Percentiles rank a stretch among this genome's conserved stretches.
These are phyloP conservation scores for Epichloe glyceriae DNA, from an alignment of 2,329 filamentous ascomycete genomes.

Conservation along the genomic window DNA sequence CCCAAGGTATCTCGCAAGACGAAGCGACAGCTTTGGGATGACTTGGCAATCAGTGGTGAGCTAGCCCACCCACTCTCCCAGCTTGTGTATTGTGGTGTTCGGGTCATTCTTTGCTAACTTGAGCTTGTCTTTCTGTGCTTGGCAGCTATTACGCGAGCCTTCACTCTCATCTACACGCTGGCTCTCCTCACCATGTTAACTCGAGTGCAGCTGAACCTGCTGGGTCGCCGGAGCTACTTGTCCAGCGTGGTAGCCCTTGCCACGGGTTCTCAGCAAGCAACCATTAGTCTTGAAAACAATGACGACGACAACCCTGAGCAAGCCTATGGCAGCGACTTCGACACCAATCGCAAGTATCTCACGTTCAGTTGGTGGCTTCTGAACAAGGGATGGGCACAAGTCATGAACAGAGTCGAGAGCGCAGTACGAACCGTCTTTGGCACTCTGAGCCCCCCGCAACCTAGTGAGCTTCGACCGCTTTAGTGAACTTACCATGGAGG, in stretches of 20 bases:
- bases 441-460: conserved; percentile 77
- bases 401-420: conserved; percentile 69
- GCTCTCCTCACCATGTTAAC: conserved; percentile 84
- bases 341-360: conserved; percentile 87
- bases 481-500: conserved; percentile 66
- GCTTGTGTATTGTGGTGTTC: too few species aligned
- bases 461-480: conserved; percentile 72
- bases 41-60: conserved; percentile 89
- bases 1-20: conserved; percentile 49
- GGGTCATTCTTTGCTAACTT: background rate
- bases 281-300: conserved; percentile 83
- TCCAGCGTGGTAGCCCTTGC: conserved; percentile 90
- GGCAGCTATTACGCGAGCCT: conserved; percentile 68
- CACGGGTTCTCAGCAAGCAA: conserved; percentile 56
- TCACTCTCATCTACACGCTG: conserved; percentile 85
- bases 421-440: conserved; percentile 86
- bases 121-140: background rate
- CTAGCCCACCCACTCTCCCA: conserved; percentile 7
- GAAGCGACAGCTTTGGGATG: conserved; percentile 93
- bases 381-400: conserved; percentile 74
- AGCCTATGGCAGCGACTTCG: conserved; percentile 82
- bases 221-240: conserved; percentile 88
- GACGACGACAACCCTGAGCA: conserved; percentile 79
- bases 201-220: conserved; percentile 89
- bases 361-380: conserved; percentile 98